Evolutionary conservation across 2,329 filamentous ascomycete genomes (phyloP).

Genomic region (Aspergillus aculeatinus): DNA sequence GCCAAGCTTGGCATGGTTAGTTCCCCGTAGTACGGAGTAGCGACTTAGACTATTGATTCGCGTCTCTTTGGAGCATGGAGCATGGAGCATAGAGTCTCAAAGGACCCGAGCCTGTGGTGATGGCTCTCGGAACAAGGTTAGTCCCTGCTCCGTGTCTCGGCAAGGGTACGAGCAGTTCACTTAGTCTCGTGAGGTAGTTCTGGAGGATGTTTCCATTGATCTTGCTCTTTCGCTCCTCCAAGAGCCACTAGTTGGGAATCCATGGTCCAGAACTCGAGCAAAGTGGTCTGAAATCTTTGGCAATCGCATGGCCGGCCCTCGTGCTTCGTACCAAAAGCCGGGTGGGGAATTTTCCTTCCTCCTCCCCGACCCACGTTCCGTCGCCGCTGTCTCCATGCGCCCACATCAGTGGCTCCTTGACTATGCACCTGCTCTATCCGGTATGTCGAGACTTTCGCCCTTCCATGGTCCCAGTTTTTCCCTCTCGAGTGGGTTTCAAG

Average conservation of each 20-base stretch:
- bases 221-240: neutral
- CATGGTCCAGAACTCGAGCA: conserved; percentile 9
- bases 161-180: neutral
- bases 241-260: conserved; percentile 4
- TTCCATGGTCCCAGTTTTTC: neutral
- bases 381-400: conserved; percentile 1
- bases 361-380: conserved; percentile 3
- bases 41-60: neutral
- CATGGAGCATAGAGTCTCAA: neutral
- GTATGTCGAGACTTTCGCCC: conserved; percentile 10
- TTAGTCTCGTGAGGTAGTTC: neutral
- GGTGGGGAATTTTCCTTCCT: conserved; percentile 1
- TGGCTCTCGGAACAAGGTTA: neutral
- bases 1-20: conserved; percentile 1
- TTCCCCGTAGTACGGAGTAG: neutral
- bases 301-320: conserved; percentile 13
- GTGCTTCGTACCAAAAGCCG: conserved; percentile 5
- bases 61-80: neutral
- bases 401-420: conserved; percentile 4
- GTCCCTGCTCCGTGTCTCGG: neutral
- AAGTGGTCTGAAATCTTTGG: neutral
- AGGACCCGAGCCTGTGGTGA: neutral
- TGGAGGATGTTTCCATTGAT: neutral
- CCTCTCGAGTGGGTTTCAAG: neutral
- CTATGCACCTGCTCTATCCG: conserved; percentile 15